Conservation (phyloP, 2,329 filamentous ascomycete species). For the Epichloe sylvatica region DNA sequence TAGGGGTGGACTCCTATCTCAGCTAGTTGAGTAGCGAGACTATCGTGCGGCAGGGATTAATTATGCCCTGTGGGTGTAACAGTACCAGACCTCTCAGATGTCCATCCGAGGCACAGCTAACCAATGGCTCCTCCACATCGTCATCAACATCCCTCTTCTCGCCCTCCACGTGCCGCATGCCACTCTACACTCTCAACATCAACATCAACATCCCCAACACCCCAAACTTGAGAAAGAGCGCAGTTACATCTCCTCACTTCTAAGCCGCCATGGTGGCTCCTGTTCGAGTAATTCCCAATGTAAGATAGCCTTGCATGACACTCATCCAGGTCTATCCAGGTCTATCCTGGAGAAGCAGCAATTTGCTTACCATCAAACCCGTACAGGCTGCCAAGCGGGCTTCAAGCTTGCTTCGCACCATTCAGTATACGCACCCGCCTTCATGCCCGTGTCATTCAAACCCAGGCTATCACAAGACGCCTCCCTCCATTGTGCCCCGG, state of each 20-base stretch:
- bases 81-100: background rate
- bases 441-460: conserved; percentile 89
- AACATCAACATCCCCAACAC: background rate
- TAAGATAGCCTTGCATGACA: conserved; percentile 10
- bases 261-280: conserved; percentile 14
- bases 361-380: background rate
- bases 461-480: conserved; percentile 59
- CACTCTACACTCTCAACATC: background rate
- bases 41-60: no score
- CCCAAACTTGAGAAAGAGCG: background rate
- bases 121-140: background rate
- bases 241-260: background rate
- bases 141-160: background rate
- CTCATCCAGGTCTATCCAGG: background rate
- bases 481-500: conserved; percentile 40
- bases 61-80: no score
- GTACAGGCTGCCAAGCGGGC: conserved; percentile 47
- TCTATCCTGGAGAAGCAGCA: background rate
- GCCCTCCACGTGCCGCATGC: background rate
- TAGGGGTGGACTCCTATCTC: no score
- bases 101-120: background rate
- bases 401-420: conserved; percentile 64
- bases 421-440: conserved; percentile 80
- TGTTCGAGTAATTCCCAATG: conserved; percentile 21
- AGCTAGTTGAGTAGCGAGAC: no score